Conservation (phyloP, 169 alveolate species). For the Perkinsus marinus region DNA sequence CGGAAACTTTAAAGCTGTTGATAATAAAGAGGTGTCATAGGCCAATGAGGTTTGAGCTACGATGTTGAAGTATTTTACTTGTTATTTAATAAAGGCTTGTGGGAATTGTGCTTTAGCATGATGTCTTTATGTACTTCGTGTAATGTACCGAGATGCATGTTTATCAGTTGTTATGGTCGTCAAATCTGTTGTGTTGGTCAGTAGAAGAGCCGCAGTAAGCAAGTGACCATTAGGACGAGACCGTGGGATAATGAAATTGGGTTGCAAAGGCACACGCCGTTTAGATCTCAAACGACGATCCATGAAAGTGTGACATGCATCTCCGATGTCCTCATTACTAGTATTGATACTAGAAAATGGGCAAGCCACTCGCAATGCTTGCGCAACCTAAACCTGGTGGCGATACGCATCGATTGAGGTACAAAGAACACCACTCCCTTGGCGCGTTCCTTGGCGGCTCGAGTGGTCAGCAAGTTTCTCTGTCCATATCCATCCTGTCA, state of each 20-base stretch:
- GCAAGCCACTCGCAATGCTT: too few species aligned
- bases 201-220: too few species aligned
- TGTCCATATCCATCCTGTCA: background rate
- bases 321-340: too few species aligned
- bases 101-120: background rate
- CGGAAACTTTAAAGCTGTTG: background rate
- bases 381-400: too few species aligned
- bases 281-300: too few species aligned
- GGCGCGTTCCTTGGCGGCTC: background rate
- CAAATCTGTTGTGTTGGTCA: background rate
- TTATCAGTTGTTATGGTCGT: background rate
- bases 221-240: too few species aligned
- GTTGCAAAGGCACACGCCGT: too few species aligned
- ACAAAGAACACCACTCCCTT: conserved; percentile 3
- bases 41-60: background rate
- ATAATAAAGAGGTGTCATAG: background rate
- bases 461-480: background rate
- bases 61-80: too few species aligned
- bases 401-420: conserved; percentile 3
- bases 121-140: background rate
- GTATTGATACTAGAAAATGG: too few species aligned
- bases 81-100: too few species aligned
- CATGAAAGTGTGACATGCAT: too few species aligned
- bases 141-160: background rate
- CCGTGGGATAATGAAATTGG: too few species aligned